Evolutionary conservation across 140 eudicot species (phyloP).

Genomic region (Cichorium intybus): DNA sequence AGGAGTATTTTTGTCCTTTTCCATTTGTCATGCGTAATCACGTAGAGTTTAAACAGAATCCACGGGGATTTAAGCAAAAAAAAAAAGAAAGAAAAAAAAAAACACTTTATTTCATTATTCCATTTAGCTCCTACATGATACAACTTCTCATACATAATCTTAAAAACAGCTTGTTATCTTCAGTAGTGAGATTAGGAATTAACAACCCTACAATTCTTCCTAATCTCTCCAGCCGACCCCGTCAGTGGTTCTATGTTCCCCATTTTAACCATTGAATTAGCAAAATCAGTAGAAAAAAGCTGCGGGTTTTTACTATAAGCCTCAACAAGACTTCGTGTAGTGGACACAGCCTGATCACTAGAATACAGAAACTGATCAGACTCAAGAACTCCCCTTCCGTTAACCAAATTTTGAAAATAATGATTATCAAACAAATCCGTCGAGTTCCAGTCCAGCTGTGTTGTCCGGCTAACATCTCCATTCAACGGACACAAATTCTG

Average conservation of each 20-base stretch:
- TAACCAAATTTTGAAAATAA: constrained; percentile 70
- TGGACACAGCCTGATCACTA: constrained; percentile 39
- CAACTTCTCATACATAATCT: constrained; percentile 2
- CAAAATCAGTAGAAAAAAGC: constrained; percentile 56
- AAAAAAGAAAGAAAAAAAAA: background rate
- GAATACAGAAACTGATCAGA: constrained; percentile 75
- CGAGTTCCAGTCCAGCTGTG: constrained; percentile 69
- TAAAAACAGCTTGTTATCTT: background rate
- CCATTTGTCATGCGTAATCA: background rate
- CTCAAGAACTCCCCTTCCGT: constrained; percentile 65
- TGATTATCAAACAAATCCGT: constrained; percentile 69
- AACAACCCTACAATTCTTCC: constrained; percentile 69
- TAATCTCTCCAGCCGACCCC: constrained; percentile 71
- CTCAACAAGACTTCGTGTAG: constrained; percentile 58
- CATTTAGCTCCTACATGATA: background rate
- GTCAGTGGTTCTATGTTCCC: constrained; percentile 72
- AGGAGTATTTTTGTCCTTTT: no score
- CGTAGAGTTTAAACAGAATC: background rate
- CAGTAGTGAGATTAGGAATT: constrained; percentile 33
- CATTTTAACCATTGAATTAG: constrained; percentile 80
- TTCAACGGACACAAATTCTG: constrained; percentile 55
- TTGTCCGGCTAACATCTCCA: constrained; percentile 49
- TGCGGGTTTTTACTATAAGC: constrained; percentile 41
- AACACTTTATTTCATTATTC: background rate
- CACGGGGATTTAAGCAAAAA: no score